Percentiles rank a stretch among this genome's conserved stretches.
Conservation (phyloP, 2,329 filamentous ascomycete genomes). For the Grosmannia clavigera region DNA sequence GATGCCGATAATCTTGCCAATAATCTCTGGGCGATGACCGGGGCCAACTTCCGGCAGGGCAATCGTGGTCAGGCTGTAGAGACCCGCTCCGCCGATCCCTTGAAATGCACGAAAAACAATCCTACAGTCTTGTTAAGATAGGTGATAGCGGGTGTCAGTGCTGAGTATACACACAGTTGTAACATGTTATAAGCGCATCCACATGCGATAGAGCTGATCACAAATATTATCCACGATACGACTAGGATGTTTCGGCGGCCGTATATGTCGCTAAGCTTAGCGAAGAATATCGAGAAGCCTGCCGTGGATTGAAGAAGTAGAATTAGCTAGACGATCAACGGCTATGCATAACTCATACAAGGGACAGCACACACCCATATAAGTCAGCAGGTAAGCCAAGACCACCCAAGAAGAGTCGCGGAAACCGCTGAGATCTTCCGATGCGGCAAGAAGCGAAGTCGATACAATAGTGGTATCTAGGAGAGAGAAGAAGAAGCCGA, state of each 20-base stretch:
- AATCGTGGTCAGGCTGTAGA: constrained; percentile 49
- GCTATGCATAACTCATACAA: neutral
- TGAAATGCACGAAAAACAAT: constrained; percentile 48
- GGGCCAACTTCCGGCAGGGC: constrained; percentile 44
- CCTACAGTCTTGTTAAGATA: constrained; percentile 20
- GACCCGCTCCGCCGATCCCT: constrained; percentile 47
- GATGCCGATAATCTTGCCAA: constrained; percentile 41
- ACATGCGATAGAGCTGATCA: constrained; percentile 27
- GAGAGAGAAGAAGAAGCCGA: constrained; percentile 15
- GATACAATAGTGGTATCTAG: constrained; percentile 15
- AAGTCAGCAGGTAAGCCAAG: constrained; percentile 13
- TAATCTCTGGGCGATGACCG: constrained; percentile 36
- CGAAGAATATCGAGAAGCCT: constrained; percentile 15
- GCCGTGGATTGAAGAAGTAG: neutral
- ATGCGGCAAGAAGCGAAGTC: constrained; percentile 13
- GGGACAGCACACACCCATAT: constrained; percentile 11
- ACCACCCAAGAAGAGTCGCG: constrained; percentile 14
- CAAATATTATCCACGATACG: constrained; percentile 24
- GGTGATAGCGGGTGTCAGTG: too few species aligned
- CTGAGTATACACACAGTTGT: constrained; percentile 13
- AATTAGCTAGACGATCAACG: neutral
- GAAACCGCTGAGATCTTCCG: constrained; percentile 13
- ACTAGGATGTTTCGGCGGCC: constrained; percentile 25
- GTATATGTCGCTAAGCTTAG: constrained; percentile 27
- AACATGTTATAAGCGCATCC: constrained; percentile 22